phyloP scores from a whole-genome alignment of 805 yeast genomes.

The Candida qinlingensis region DNA sequence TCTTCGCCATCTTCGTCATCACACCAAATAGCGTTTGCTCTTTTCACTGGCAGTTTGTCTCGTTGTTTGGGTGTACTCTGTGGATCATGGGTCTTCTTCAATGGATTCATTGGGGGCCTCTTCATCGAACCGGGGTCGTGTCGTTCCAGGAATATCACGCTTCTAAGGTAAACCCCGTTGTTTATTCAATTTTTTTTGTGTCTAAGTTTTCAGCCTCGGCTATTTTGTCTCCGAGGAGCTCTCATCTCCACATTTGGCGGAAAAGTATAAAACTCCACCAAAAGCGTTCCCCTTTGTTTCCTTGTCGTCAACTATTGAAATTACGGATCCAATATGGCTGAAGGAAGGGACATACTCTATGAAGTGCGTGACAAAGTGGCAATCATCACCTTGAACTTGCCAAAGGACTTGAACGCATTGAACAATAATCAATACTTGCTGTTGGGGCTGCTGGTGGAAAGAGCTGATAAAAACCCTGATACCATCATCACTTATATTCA shows the following conservation, averaged over 20 bases:
- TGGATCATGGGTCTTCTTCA: no score
- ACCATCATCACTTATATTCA: conserved; percentile 63
- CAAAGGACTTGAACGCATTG: conserved; percentile 61
- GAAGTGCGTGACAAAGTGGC: conserved; percentile 40
- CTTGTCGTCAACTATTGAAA: not conserved
- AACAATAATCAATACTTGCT: conserved; percentile 57
- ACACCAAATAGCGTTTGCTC: not conserved
- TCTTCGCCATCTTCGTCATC: not conserved
- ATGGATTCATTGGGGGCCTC: no score
- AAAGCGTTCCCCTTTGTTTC: no score
- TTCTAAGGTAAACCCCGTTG: no score
- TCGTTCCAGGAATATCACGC: no score
- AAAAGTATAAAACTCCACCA: no score
- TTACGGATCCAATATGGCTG: conserved; percentile 12
- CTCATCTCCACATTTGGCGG: no score
- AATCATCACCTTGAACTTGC: conserved; percentile 61
- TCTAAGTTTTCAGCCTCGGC: no score
- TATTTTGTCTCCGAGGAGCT: no score
- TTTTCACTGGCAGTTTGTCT: not conserved
- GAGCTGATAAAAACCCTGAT: conserved; percentile 57
- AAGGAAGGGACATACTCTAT: conserved; percentile 26
- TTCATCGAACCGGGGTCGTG: no score
- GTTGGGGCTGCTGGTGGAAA: conserved; percentile 51
- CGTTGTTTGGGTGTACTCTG: not conserved
- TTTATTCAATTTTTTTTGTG: no score